Percentiles rank a stretch among this genome's conserved stretches.
Conservation (phyloP, 331 rosid genomes). For the Dryas integrifolia region DNA sequence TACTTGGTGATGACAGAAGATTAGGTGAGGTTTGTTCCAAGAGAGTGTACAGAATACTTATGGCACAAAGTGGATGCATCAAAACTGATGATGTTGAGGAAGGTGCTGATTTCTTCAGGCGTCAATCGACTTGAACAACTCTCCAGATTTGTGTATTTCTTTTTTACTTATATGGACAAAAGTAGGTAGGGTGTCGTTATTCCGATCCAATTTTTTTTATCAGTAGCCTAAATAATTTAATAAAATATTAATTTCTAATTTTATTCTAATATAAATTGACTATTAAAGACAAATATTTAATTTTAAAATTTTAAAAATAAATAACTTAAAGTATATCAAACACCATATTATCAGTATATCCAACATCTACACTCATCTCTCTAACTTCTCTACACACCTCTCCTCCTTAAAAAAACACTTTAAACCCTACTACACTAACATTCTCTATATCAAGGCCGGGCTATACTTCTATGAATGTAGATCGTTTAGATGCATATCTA, state of each 20-base stretch:
- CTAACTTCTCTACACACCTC: no score
- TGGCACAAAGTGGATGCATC: slow-evolving; percentile 70
- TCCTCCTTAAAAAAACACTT: no score
- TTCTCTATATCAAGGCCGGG: background rate
- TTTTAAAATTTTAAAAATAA: no score
- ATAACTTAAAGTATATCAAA: no score
- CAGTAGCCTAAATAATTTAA: no score
- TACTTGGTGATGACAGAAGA: slow-evolving; percentile 73
- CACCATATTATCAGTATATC: no score
- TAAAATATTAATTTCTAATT: no score
- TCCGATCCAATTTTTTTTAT: no score
- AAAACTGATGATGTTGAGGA: slow-evolving; percentile 84
- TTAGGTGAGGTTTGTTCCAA: slow-evolving; percentile 84
- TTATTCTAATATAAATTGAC: no score
- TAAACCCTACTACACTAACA: no score
- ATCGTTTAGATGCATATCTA: background rate
- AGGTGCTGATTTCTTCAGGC: slow-evolving; percentile 76
- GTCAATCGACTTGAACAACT: slow-evolving; percentile 16
- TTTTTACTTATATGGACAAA: background rate
- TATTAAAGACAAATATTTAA: no score
- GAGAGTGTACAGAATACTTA: slow-evolving; percentile 79
- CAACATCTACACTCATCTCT: no score
- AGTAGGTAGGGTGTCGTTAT: background rate
- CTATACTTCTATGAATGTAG: background rate
- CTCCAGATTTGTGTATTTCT: background rate